Evolutionary conservation across 768 basidiomycete species (phyloP).

Genomic region (Termitomyces sp.): DNA sequence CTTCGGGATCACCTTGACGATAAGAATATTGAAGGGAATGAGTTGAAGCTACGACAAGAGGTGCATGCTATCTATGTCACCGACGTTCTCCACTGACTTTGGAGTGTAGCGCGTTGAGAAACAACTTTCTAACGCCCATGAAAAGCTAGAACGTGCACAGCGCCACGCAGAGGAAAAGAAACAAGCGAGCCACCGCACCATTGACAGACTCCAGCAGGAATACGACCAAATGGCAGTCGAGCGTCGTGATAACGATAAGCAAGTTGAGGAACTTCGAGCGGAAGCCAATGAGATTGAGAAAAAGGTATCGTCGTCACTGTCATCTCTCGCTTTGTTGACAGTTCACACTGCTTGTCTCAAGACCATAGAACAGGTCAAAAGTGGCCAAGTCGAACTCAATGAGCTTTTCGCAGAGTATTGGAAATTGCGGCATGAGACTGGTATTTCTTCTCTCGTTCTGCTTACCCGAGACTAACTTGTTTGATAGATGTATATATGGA

Average conservation of each 20-base stretch:
- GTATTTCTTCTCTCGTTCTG: constrained; percentile 27
- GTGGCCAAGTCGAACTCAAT: constrained; percentile 73
- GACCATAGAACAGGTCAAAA: constrained; percentile 73
- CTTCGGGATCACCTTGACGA: constrained; percentile 64
- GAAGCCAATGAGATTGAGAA: constrained; percentile 65
- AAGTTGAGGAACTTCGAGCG: constrained; percentile 68
- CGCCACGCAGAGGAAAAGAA: constrained; percentile 79
- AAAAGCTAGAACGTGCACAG: constrained; percentile 77
- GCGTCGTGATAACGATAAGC: constrained; percentile 71
- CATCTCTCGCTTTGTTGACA: background rate
- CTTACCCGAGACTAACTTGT: constrained; percentile 1
- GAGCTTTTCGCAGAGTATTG: constrained; percentile 81
- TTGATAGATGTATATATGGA: constrained; percentile 78
- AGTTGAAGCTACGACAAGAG: constrained; percentile 63
- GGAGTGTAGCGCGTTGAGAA: constrained; percentile 66
- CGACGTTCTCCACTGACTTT: background rate
- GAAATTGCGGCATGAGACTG: constrained; percentile 71
- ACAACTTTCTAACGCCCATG: constrained; percentile 75
- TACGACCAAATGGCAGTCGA: constrained; percentile 76
- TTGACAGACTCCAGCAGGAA: constrained; percentile 71
- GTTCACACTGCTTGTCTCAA: constrained; percentile 18
- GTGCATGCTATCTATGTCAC: constrained; percentile 25
- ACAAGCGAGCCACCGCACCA: constrained; percentile 60
- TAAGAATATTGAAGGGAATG: constrained; percentile 70
- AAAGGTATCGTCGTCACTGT: constrained; percentile 38